Percentiles rank a stretch among this genome's conserved stretches.
Evolutionary conservation across 768 basidiomycete genomes (phyloP).

Genomic region (Baorangia bicolor): DNA sequence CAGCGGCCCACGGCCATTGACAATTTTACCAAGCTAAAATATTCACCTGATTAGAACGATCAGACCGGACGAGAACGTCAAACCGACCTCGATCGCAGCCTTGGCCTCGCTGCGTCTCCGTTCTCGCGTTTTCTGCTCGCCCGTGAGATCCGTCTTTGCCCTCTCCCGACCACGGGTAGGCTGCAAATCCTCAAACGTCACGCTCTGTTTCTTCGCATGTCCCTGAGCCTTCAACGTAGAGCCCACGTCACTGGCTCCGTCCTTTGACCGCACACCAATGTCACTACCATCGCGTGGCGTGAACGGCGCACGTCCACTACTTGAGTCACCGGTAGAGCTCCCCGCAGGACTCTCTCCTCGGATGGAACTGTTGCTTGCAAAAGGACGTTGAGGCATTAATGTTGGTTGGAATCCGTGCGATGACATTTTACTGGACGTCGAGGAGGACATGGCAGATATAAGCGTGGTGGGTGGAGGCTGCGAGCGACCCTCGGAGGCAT

Average conservation of each 20-base stretch:
- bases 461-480: conserved; percentile 9
- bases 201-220: conserved; percentile 58
- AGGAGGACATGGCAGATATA: conserved; percentile 6
- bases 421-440: conserved; percentile 20
- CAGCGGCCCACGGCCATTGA: conserved; percentile 73
- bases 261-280: conserved; percentile 26
- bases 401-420: conserved; percentile 26
- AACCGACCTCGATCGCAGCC: conserved; percentile 77
- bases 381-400: conserved; percentile 50
- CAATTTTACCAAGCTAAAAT: conserved; percentile 77
- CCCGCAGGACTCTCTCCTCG: conserved; percentile 65
- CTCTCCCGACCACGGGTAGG: conserved; percentile 32
- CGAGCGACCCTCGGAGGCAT: conserved; percentile 11
- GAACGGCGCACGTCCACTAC: conserved; percentile 69
- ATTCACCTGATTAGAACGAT: conserved; percentile 5
- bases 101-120: conserved; percentile 80
- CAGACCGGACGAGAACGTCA: neutral
- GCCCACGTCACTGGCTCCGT: conserved; percentile 22
- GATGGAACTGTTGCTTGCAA: conserved; percentile 40
- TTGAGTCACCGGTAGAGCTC: conserved; percentile 84
- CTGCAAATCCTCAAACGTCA: conserved; percentile 62
- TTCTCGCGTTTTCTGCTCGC: conserved; percentile 63
- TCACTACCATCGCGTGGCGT: conserved; percentile 84
- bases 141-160: conserved; percentile 31
- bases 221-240: conserved; percentile 31